Conservation (phyloP, 139 green algal genomes). For the Monoraphidium neglectum region DNA sequence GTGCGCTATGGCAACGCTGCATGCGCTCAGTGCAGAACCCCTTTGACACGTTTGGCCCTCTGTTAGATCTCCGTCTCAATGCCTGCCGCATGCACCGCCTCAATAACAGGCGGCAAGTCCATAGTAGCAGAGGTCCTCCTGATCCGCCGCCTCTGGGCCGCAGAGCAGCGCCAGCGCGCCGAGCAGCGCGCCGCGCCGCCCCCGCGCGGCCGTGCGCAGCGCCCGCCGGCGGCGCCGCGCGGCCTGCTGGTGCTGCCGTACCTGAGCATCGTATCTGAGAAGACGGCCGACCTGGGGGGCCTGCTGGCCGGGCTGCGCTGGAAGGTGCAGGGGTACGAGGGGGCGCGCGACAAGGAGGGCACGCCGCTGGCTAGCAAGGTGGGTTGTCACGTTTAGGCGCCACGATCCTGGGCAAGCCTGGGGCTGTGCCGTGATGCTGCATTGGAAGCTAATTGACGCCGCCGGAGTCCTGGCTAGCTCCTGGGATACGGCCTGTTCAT, state of each 20-base stretch:
- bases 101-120: constrained; percentile 59
- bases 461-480: no score
- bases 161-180: background rate
- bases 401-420: no score
- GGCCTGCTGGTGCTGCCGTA: constrained; percentile 69
- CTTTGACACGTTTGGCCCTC: background rate
- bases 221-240: background rate
- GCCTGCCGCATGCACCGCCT: background rate
- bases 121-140: constrained; percentile 80
- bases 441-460: no score
- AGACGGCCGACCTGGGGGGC: constrained; percentile 43
- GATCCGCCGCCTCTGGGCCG: constrained; percentile 52
- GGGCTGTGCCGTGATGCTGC: no score
- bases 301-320: constrained; percentile 39
- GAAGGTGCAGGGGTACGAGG: constrained; percentile 20
- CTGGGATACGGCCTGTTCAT: no score
- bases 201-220: background rate
- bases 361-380: constrained; percentile 22
- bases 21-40: background rate
- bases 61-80: background rate
- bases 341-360: background rate
- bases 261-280: constrained; percentile 71
- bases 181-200: background rate
- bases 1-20: background rate
- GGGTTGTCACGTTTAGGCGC: no score